A percentile compares a stretch with the other conserved stretches of the same genome.
Conservation (phyloP, 225 moss, liverwort and hornwort species). For the Bryoerythrophyllum caledonicum region DNA sequence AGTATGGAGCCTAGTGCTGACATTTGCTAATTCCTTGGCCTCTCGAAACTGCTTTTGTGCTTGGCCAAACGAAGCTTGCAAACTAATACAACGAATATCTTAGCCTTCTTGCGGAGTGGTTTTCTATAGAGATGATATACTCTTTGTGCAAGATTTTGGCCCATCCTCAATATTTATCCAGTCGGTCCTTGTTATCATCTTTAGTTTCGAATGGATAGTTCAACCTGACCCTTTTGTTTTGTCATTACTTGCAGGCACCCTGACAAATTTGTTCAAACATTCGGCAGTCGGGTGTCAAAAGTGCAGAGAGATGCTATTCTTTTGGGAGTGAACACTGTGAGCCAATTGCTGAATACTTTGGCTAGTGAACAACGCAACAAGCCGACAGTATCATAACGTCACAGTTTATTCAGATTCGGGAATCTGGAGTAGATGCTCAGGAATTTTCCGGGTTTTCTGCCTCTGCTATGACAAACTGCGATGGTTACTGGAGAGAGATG, state of each 20-base stretch:
- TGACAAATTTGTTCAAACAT: slow-evolving; percentile 84
- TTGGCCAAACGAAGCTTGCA: not conserved
- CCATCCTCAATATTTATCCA: not conserved
- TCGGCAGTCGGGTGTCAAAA: slow-evolving; percentile 53
- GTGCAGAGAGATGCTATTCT: slow-evolving; percentile 55
- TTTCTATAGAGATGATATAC: not conserved
- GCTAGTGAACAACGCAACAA: slow-evolving; percentile 50
- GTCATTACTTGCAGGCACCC: slow-evolving; percentile 76
- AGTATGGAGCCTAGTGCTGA: not conserved
- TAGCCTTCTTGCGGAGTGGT: not conserved
- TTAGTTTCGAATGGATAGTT: slow-evolving; percentile 4
- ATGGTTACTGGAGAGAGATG: slow-evolving; percentile 4
- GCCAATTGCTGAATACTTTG: slow-evolving; percentile 82
- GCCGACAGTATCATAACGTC: slow-evolving; percentile 25
- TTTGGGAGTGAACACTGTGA: slow-evolving; percentile 75
- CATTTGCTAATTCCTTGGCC: not conserved
- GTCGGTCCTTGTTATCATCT: not conserved
- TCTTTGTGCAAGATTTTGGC: slow-evolving; percentile 16
- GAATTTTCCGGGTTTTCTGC: slow-evolving; percentile 6
- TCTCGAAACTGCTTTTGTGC: slow-evolving; percentile 1
- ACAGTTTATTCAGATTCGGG: slow-evolving; percentile 14
- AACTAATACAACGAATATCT: not conserved
- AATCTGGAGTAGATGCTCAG: slow-evolving; percentile 11
- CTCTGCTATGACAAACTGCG: not conserved
- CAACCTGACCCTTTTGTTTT: slow-evolving; percentile 5